A percentile compares a stretch with the other conserved stretches of the same genome.
Conservation (phyloP, 768 basidiomycete genomes). For the Trametes elegans region DNA sequence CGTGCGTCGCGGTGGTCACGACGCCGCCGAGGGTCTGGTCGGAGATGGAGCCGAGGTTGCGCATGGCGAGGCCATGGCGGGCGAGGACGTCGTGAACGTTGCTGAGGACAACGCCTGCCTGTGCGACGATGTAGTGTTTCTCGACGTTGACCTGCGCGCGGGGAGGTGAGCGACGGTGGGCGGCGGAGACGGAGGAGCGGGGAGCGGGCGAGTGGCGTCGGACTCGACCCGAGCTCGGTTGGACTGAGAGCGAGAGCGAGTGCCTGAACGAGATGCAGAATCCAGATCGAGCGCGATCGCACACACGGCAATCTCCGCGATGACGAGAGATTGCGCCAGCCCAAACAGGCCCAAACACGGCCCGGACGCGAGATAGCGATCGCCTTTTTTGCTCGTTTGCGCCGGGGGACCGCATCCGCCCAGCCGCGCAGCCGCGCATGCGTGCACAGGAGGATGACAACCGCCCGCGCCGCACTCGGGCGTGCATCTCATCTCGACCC, state of each 20-base stretch:
- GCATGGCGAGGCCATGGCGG: constrained; percentile 74
- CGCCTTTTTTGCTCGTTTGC: constrained; percentile 1
- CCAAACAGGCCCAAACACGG: constrained; percentile 19
- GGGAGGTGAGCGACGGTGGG: background rate
- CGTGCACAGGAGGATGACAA: no score
- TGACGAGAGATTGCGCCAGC: constrained; percentile 20
- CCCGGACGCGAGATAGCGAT: constrained; percentile 21
- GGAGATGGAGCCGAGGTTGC: constrained; percentile 92
- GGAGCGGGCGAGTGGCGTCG: background rate
- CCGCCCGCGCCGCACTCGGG: background rate
- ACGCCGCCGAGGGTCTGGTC: constrained; percentile 94
- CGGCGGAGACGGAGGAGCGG: background rate
- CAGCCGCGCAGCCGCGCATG: no score
- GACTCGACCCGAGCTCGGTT: no score
- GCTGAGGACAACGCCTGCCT: constrained; percentile 79
- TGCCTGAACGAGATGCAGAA: constrained; percentile 13
- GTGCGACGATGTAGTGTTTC: constrained; percentile 62
- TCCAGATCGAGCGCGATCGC: constrained; percentile 12
- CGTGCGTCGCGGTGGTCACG: constrained; percentile 93
- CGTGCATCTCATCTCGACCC: background rate
- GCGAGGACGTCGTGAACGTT: constrained; percentile 69
- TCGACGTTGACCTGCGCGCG: constrained; percentile 62
- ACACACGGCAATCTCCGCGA: constrained; percentile 21
- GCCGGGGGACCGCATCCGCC: no score
- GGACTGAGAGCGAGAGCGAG: no score